Evolutionary conservation across 768 basidiomycete species (phyloP), one percentile per base, ranked within the genome.

Genomic region (Boletus rufocinnamomeus): DNA sequence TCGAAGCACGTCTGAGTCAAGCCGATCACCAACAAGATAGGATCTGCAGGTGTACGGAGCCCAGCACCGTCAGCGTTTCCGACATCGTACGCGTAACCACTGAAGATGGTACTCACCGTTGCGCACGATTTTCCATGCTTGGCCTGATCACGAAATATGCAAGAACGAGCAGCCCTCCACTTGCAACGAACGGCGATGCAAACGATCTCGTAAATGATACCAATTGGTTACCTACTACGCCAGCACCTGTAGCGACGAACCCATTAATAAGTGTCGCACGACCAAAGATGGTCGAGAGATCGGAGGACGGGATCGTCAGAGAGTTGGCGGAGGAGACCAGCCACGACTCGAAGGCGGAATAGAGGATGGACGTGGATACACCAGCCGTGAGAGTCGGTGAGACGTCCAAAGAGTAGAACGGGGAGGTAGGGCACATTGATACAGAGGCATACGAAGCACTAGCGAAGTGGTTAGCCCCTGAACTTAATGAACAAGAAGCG

Each of bases 1-100:
- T 91, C 89, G 67, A 91, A 91, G 72, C 86, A 88, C 1, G 89
- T 91, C 72, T 91, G 89, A 0, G 85, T 85, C 53, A 91, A 72
- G 34, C 88, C 87, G 23, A 91, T 80, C 27, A 81, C 80, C 59
- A 89, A 72, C 11, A 91, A 77, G 48, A 82, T 66, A 1, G 82
- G 79, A 66, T 91, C 88, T 88, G 65, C 11, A 58, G 47, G 28
- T 0, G 32, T 23, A 16, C 13, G 11, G 35, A 19, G n/a, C 43
- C 27, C 34, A 49, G 28, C 61, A 35, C 17, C 2, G 28, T 63
- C 54, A 60, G 55, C 27, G 16, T 25, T n/a, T n/a, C 38, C 8
- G 13, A 40, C 3, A 14, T 21, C 38, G 41, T 30, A 6, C n/a
- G 27, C 52, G 38, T 25, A 46, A 40, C 35, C 13, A 10, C 17